Evolutionary conservation across 2,329 filamentous ascomycete species (phyloP).

Genomic region (Magnaporthales sp.): DNA sequence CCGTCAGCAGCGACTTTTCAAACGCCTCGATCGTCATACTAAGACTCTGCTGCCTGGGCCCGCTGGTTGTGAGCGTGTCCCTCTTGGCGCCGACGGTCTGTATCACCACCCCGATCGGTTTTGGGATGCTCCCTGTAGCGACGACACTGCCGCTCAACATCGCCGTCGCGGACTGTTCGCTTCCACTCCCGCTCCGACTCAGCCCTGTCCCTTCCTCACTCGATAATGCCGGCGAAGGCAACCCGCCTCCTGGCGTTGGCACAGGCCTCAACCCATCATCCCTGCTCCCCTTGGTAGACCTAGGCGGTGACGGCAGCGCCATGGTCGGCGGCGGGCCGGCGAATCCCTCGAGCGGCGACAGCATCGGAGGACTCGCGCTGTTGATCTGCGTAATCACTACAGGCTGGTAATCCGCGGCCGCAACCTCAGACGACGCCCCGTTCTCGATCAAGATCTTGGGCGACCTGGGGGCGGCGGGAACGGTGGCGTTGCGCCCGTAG

Average conservation of each 20-base stretch:
- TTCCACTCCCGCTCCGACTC: neutral
- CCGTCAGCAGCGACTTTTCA: constrained; percentile 20
- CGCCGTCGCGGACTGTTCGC: neutral
- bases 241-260: constrained; percentile 13
- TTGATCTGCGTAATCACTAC: constrained; percentile 52
- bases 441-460: constrained; percentile 7
- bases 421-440: constrained; percentile 25
- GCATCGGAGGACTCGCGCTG: constrained; percentile 26
- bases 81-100: constrained; percentile 39
- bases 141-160: neutral
- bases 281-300: constrained; percentile 18
- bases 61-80: constrained; percentile 38
- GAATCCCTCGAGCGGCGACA: constrained; percentile 7
- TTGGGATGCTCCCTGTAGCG: neutral
- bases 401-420: neutral
- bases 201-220: neutral
- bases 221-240: constrained; percentile 35
- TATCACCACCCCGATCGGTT: constrained; percentile 22
- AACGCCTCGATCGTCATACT: constrained; percentile 37
- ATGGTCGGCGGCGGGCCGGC: constrained; percentile 5
- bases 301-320: constrained; percentile 21
- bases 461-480: constrained; percentile 11
- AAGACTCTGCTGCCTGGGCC: constrained; percentile 36
- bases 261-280: neutral
- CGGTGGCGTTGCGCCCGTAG: constrained; percentile 22